phyloP scores from a whole-genome alignment of 805 yeast genomes.

The Jamesozyma lodderae region DNA sequence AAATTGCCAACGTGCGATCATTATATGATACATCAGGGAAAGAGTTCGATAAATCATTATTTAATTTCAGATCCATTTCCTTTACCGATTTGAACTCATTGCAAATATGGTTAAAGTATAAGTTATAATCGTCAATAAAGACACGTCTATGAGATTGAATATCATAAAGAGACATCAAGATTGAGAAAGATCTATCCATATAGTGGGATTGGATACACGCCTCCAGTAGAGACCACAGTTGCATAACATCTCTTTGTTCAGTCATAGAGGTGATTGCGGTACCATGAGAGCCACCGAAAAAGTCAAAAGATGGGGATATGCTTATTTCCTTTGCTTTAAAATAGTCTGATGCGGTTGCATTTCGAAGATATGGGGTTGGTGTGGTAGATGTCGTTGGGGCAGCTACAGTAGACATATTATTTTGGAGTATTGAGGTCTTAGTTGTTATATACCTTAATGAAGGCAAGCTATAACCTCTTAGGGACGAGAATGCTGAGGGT shows the following conservation, averaged over 20 bases:
- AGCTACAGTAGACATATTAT: slow-evolving; percentile 1
- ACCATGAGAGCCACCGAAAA: slow-evolving; percentile 23
- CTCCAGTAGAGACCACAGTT: slow-evolving; percentile 69
- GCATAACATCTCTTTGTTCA: slow-evolving; percentile 27
- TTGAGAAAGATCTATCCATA: slow-evolving; percentile 58
- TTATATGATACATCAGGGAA: slow-evolving; percentile 36
- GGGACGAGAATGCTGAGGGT: background rate
- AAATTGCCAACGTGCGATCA: slow-evolving; percentile 51
- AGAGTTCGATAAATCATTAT: slow-evolving; percentile 34
- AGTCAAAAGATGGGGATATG: slow-evolving; percentile 12
- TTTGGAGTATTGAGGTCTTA: slow-evolving; percentile 10
- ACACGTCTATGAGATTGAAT: slow-evolving; percentile 36
- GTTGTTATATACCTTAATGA: slow-evolving; percentile 12
- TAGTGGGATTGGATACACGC: slow-evolving; percentile 64
- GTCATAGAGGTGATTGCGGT: slow-evolving; percentile 10
- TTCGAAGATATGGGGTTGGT: background rate
- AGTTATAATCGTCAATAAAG: slow-evolving; percentile 60
- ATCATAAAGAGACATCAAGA: slow-evolving; percentile 53
- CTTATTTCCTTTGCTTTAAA: slow-evolving; percentile 4
- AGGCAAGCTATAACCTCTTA: slow-evolving; percentile 1
- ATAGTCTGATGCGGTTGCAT: background rate
- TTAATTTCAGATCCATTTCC: slow-evolving; percentile 33
- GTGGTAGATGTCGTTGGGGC: background rate
- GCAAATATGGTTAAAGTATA: slow-evolving; percentile 37
- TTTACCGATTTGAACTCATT: slow-evolving; percentile 24